These are phyloP conservation scores for Ceratonia siliqua DNA, from an alignment of 306 rosid species.

Conservation along the genomic window DNA sequence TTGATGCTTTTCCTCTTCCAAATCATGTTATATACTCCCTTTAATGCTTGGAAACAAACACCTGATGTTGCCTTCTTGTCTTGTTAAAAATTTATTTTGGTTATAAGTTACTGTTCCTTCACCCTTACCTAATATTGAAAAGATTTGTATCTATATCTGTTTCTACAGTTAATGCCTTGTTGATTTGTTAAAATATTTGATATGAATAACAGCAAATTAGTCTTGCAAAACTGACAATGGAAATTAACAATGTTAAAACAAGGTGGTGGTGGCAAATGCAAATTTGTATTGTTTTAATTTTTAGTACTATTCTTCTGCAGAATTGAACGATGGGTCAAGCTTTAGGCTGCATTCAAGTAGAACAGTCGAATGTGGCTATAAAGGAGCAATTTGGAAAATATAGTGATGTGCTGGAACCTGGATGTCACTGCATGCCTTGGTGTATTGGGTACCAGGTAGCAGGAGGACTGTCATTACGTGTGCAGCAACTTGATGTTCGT, in stretches of 20 bases:
- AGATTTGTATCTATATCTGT: neutral
- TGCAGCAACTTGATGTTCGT: constrained; percentile 63
- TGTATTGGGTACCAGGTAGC: constrained; percentile 59
- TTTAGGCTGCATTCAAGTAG: constrained; percentile 58
- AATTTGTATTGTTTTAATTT: constrained; percentile 19
- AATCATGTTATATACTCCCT: neutral
- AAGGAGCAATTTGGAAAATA: constrained; percentile 65
- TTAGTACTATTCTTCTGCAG: constrained; percentile 30
- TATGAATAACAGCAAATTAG: neutral
- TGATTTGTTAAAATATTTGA: neutral
- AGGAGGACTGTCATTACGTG: constrained; percentile 62
- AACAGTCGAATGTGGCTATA: constrained; percentile 70
- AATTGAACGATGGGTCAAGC: constrained; percentile 65
- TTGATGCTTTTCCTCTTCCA: neutral
- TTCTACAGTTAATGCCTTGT: neutral
- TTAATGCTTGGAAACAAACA: neutral
- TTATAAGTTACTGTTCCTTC: neutral
- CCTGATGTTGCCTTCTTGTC: neutral
- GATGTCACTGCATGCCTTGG: constrained; percentile 80
- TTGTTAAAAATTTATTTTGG: neutral
- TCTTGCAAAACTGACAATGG: neutral
- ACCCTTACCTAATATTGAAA: neutral
- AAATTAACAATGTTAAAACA: neutral
- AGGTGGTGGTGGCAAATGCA: constrained; percentile 6
- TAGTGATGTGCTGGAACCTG: constrained; percentile 57